Evolutionary conservation across 345 rosid genomes (phyloP).

Genomic region (Ricinus communis): DNA sequence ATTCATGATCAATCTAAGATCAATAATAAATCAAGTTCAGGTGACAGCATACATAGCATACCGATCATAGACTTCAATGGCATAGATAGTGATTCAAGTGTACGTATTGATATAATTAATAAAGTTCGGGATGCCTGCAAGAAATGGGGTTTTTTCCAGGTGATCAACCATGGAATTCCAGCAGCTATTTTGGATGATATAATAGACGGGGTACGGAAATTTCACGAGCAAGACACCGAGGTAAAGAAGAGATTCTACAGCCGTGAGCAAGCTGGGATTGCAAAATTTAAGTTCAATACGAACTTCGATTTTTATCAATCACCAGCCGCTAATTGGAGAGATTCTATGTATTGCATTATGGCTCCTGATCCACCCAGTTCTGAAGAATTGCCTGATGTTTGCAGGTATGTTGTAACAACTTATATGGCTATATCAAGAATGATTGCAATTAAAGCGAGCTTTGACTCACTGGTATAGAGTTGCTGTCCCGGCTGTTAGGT

Average conservation of each 20-base stretch:
- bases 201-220: slow-evolving; percentile 6
- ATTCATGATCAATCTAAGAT: neutral
- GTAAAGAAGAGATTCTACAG: slow-evolving; percentile 4
- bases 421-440: too few relatives aligned
- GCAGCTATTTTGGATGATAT: neutral
- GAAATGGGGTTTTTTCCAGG: slow-evolving; percentile 24
- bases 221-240: slow-evolving; percentile 9
- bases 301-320: slow-evolving; percentile 15
- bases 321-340: slow-evolving; percentile 18
- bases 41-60: neutral
- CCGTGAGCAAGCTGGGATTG: neutral
- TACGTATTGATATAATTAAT: neutral
- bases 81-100: neutral
- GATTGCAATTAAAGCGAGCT: too few relatives aligned
- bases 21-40: neutral
- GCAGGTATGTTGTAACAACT: slow-evolving; percentile 4
- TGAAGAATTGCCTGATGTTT: slow-evolving; percentile 6
- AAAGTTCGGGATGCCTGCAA: slow-evolving; percentile 12
- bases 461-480: too few relatives aligned
- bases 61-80: slow-evolving; percentile 18
- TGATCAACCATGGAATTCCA: slow-evolving; percentile 11
- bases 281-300: neutral
- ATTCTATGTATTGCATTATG: slow-evolving; percentile 1
- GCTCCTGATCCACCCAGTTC: slow-evolving; percentile 16
- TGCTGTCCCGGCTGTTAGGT: too few relatives aligned